Base-by-base conservation (phyloP, 2,329 filamentous ascomycete genomes). In the Xylaria sp. region DNA sequence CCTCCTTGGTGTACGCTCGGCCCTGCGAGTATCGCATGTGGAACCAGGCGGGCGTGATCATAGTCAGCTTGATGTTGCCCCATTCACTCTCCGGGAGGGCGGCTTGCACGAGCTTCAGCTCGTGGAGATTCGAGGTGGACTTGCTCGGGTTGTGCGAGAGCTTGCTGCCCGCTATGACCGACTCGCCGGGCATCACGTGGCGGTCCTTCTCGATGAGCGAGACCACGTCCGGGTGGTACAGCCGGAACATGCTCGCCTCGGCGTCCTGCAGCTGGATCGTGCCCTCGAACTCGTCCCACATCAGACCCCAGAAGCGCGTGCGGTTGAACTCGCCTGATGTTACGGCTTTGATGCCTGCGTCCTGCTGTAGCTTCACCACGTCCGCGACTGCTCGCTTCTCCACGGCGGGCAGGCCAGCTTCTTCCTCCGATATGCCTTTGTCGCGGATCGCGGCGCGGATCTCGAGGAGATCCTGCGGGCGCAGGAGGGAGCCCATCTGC, bases 401-500 rank as follows among this genome's bases (percentile, higher is more conserved):
- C 28, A 91, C 80, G 1, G 84, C 83, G 1, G 82, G 82, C 10
- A 94, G 85, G 2, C 82, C 83, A 34, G 82, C 84, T 69, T 90
- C 85, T n/a, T 87, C 82, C 59, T 83, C 77, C 8, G 84, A 81
- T 51, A 85, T 78, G 73, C 87, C 82, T 67, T 88, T 87, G 64
- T 88, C 86, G 72, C 90, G 89, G 69, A 89, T 86, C 60, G 78
- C 76, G 70, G 88, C 86, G 73, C 91, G 89, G 70, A 87, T 87
- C 61, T 88, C 83, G 44, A 91, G 83, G 65, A 93, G 84, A 65
- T 87, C 82, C 69, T 90, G 82, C 7, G 91, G 91, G n/a, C 92
- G 89, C 52, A 93, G 87, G 39, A 94, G 84, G 15, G 91, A 93
- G 74, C 91, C 92, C 75, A 93, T 84, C 75, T 94, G 91, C 84